These are phyloP conservation scores for Agroathelia rolfsii DNA, from an alignment of 1,284 basidiomycete species.

Conservation along the genomic window DNA sequence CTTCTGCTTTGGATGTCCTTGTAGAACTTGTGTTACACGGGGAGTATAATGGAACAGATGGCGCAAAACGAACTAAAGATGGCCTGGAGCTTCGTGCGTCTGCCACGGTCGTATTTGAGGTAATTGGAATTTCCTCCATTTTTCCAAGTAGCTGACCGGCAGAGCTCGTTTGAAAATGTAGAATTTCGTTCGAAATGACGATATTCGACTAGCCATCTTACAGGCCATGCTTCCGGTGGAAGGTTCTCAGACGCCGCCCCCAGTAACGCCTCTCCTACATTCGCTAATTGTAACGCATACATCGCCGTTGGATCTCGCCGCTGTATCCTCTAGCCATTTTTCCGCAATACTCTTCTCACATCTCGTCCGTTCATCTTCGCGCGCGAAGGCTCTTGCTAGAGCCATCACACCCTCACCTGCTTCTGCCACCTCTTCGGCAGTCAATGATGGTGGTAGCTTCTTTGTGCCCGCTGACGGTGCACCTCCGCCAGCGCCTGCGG, in stretches of 20 bases:
- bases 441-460: constrained; percentile 35
- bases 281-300: constrained; percentile 46
- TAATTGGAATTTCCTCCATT: constrained; percentile 18
- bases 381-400: constrained; percentile 73
- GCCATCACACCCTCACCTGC: constrained; percentile 45
- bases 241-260: constrained; percentile 29
- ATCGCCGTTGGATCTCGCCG: constrained; percentile 39
- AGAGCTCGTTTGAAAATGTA: constrained; percentile 16
- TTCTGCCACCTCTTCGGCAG: constrained; percentile 18
- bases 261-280: constrained; percentile 57
- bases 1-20: constrained; percentile 67
- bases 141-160: not conserved
- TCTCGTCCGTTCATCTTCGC: constrained; percentile 54
- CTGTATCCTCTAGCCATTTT: constrained; percentile 55
- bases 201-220: constrained; percentile 54
- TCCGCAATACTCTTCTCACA: constrained; percentile 63
- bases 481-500: constrained; percentile 22
- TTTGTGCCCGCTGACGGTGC: constrained; percentile 67
- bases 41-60: constrained; percentile 63
- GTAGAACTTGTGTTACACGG: constrained; percentile 68
- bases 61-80: constrained; percentile 43
- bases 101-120: constrained; percentile 65
- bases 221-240: constrained; percentile 56
- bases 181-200: constrained; percentile 69
- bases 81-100: constrained; percentile 56